These are phyloP conservation scores for Ganoderma lucidum DNA, from an alignment of 1,284 basidiomycete genomes.

Conservation along the genomic window DNA sequence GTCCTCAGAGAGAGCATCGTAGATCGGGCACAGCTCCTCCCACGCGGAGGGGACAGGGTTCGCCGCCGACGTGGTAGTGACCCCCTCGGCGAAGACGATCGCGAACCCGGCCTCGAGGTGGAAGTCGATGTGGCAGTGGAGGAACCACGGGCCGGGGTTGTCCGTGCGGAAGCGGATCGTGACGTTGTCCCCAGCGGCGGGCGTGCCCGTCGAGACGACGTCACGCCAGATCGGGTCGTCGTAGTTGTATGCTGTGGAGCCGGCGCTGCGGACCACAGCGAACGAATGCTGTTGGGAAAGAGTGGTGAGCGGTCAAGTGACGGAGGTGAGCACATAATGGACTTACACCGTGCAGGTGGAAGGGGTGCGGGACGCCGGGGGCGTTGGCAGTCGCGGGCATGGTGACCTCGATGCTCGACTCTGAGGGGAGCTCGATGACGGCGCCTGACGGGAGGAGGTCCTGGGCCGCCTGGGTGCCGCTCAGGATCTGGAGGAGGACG, in stretches of 20 bases:
- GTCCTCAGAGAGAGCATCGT: constrained; percentile 13
- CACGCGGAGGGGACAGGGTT: constrained; percentile 13
- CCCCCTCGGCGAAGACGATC: constrained; percentile 9
- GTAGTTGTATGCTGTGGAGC: constrained; percentile 40
- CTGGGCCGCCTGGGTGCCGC: constrained; percentile 36
- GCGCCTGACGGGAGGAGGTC: constrained; percentile 41
- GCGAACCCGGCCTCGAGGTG: constrained; percentile 16
- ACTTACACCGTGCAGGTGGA: constrained; percentile 49
- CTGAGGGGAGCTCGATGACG: constrained; percentile 37
- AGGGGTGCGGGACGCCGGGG: constrained; percentile 44
- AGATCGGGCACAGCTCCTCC: constrained; percentile 25
- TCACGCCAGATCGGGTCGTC: constrained; percentile 43
- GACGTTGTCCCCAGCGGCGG: constrained; percentile 38
- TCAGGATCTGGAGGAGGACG: constrained; percentile 39
- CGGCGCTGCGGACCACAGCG: constrained; percentile 42
- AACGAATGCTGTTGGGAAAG: constrained; percentile 34
- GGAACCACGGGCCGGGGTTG: constrained; percentile 21
- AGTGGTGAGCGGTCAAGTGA: too few relatives aligned
- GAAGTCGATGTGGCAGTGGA: constrained; percentile 18
- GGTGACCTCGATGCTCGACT: constrained; percentile 41
- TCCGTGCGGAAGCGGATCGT: constrained; percentile 37
- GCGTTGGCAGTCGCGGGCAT: constrained; percentile 17
- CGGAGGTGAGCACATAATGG: too few relatives aligned
- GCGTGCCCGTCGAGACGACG: constrained; percentile 40
- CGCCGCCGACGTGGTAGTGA: constrained; percentile 16